Evolutionary conservation across 2,329 filamentous ascomycete species (phyloP), one percentile per base, ranked within the genome.

Genomic region (Gaeumannomyces tritici): DNA sequence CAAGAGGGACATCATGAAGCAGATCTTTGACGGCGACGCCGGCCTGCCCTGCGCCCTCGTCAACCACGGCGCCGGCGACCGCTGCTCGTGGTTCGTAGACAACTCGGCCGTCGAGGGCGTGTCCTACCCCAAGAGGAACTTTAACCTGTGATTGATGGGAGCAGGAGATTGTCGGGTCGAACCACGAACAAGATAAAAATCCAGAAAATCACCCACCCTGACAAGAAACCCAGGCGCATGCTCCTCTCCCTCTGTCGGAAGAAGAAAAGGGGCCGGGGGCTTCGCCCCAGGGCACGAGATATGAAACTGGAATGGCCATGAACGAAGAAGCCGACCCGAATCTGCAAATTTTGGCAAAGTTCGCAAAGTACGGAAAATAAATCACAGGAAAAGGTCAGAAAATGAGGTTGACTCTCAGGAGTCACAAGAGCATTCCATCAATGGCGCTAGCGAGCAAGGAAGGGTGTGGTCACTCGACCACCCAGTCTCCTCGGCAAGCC

Each of bases 31-130:
- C 73, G 86, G 91, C 66, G 88, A 89, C 67, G 87, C 88, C 11
- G 87, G 84, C 55, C 79, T 98, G 64, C 95, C 95, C 1, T 96
- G 92, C 73, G 86, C 90, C 1, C 80, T 98, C 67, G 88, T 99
- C 70, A 99, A 99, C 74, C 85, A 90, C 69, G 86, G 84, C 55
- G 89, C 85, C 4, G 91, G 90, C 57, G 92, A 96, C 67, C 89
- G 91, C 70, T 91, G 92, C 71, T 95, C 87, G 77, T 99, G 95
- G 95, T 98, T 99, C 73, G 91, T 93, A 56, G 95, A 98, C 73
- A 83, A 87, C 70, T 80, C 89, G 5, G 93, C 95, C 58, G 87
- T 96, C 15, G 89, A 96, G 71, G 92, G 91, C 5, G 90, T 99
- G 15, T 80, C 81, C 64, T 97, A 91, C 72, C 91, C 93, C 28